These are phyloP conservation scores for Podospora appendiculata DNA, from an alignment of 495 filamentous ascomycete genomes.

Conservation along the genomic window DNA sequence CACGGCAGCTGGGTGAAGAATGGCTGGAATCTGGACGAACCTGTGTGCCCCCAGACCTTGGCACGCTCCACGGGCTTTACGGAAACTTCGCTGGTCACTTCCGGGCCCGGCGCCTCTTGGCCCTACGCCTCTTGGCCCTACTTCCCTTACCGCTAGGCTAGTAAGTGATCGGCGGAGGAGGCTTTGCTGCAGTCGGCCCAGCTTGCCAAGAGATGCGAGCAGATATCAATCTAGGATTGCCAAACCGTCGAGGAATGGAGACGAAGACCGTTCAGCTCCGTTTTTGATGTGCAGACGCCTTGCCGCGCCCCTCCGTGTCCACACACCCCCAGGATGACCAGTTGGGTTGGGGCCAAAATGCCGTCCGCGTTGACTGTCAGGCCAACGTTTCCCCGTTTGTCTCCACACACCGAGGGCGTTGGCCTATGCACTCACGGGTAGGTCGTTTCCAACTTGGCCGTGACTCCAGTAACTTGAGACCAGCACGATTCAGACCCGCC, in stretches of 20 bases:
- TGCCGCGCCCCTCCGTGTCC: slow-evolving; percentile 19
- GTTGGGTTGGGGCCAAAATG: slow-evolving; percentile 5
- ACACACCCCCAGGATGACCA: slow-evolving; percentile 6
- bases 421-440: slow-evolving; percentile 6
- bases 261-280: slow-evolving; percentile 13
- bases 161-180: slow-evolving; percentile 17
- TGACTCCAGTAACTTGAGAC: slow-evolving; percentile 7
- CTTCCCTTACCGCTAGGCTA: slow-evolving; percentile 12
- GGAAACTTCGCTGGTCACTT: slow-evolving; percentile 16
- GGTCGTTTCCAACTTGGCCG: slow-evolving; percentile 2
- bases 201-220: slow-evolving; percentile 18
- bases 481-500: slow-evolving; percentile 9
- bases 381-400: background rate
- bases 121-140: slow-evolving; percentile 15
- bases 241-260: slow-evolving; percentile 16
- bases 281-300: slow-evolving; percentile 13
- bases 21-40: slow-evolving; percentile 1
- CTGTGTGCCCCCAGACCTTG: slow-evolving; percentile 4
- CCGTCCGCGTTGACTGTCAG: background rate
- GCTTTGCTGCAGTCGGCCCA: slow-evolving; percentile 16
- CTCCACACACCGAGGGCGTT: slow-evolving; percentile 4
- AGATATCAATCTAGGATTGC: slow-evolving; percentile 23
- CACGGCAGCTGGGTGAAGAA: slow-evolving; percentile 21
- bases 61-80: slow-evolving; percentile 5
- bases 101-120: slow-evolving; percentile 16